Evolutionary conservation across 441 rosid species (phyloP), one percentile per base, ranked within the genome.

Genomic region (Macaranga tanarius): DNA sequence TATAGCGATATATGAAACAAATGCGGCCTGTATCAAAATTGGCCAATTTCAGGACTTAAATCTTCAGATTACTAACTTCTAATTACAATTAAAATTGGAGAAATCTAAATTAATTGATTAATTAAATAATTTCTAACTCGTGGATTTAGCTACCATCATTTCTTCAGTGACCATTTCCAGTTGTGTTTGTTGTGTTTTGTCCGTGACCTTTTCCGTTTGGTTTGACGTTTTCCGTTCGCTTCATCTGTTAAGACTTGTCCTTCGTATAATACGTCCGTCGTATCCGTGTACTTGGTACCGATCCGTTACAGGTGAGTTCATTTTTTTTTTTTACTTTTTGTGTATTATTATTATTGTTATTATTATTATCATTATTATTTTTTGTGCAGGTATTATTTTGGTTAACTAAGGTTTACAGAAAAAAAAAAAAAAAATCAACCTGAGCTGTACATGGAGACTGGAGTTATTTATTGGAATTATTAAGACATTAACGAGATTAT

Each of bases 11-110:
- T 64, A 71, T 25, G 61, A 70, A 55, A 57, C 38, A 65, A 34
- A 72, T 78, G 68, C 72, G 34, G 82, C 74, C 73, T 62, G 7
- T 19, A 7, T 31, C 7, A 17, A 34, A 17, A 57, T 61, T 76
- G 74, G 75, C 75, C 13, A 57, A 66, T 73, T 76, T 64, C 54
- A 67, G 74, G 77, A 62, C 44, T 51, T 10, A 7, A 67, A 47
- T 59, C 34, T 67, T 38, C 58, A 48, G 13, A 17, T 13, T 11
- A 26, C 23, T 16, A 56, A 40, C 2, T 17, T 1, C 12, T 13
- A 55, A 15, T 38, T 22, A 10, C 19, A 22, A 42, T 45, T 40
- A 17, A 69, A 23, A 11, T n/a, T 55, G 2, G 12, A 17, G 0
- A 12, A 68, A 26, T 1, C 8, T 23, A 17, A n/a, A 56, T 51